Evolutionary conservation across 306 rosid genomes (phyloP), one percentile per base, ranked within the genome.

Genomic region (Lupinus albus): DNA sequence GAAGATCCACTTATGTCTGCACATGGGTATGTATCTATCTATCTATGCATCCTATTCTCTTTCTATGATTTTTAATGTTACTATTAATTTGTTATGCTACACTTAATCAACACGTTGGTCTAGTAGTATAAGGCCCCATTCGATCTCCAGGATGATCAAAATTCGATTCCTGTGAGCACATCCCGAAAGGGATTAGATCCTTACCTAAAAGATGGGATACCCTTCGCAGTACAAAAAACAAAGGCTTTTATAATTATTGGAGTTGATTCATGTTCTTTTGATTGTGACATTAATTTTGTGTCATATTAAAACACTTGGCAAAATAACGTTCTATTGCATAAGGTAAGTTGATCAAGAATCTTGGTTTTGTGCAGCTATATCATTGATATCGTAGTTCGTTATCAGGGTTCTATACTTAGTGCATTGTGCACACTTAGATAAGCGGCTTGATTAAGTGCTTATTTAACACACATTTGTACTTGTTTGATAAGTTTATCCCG

Each of bases 1-100:
- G 97, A 92, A 83, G 96, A 92, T 61, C 97, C 97, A 18, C 83
- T 89, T 33, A 89, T 89, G 89, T 17, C 77, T 11, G 96, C 97
- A 0, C 76, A 46, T 4, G 97, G 97, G 96, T 88, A 73, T 25
- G 30, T 25, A 25, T 25, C 4, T 25, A 25, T 25, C 4, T 25
- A 25, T 7, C 2, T 5, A 35, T 35, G 39, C 39, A 6, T 6
- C 1, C 39, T 7, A 36, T 36, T 36, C 11, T 10, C 2, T 35
- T 6, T 0, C 7, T 35, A 38, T 36, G 76, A 16, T 18, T 65
- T 74, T 47, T 32, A 4, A 4, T 45, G 1, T 8, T 33, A 16
- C 8, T 38, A 3, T 39, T 12, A 39, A 9, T 54, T 30, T 57
- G 45, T 10, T 10, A 39, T 30, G 12, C 45, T 55, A 50, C 7